Conservation (phyloP, 2,329 filamentous ascomycete genomes). For the Trichoderma sp. region DNA sequence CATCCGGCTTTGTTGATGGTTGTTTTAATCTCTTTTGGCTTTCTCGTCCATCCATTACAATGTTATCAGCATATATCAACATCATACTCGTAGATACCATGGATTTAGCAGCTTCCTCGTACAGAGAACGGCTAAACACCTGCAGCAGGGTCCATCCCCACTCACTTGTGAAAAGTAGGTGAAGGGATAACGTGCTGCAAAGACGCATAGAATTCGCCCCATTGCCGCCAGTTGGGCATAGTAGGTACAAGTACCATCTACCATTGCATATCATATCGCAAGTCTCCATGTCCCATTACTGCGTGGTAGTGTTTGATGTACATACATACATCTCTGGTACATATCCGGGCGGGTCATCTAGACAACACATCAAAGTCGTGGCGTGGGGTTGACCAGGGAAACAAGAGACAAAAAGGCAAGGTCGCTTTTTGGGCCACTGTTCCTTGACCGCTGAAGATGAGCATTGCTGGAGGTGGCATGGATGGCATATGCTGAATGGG, state of each 20-base stretch:
- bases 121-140: neutral
- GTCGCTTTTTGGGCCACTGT: conserved; percentile 14
- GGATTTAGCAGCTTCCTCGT: neutral
- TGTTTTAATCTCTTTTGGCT: neutral
- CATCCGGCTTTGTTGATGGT: neutral
- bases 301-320: neutral
- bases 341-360: conserved; percentile 21
- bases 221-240: neutral
- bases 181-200: conserved; percentile 18
- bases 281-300: neutral
- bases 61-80: neutral
- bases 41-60: conserved; percentile 13
- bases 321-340: conserved; percentile 8
- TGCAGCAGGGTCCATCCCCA: neutral
- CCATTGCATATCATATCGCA: neutral
- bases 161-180: conserved; percentile 26
- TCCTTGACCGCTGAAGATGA: conserved; percentile 25
- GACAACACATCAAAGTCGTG: conserved; percentile 29
- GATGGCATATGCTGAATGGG: neutral
- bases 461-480: neutral
- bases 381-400: conserved; percentile 25
- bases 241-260: too few relatives aligned
- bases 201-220: conserved; percentile 13
- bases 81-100: too few relatives aligned
- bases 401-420: neutral